Conservation (phyloP, 768 basidiomycete species). For the Hypsizygus marmoreus region DNA sequence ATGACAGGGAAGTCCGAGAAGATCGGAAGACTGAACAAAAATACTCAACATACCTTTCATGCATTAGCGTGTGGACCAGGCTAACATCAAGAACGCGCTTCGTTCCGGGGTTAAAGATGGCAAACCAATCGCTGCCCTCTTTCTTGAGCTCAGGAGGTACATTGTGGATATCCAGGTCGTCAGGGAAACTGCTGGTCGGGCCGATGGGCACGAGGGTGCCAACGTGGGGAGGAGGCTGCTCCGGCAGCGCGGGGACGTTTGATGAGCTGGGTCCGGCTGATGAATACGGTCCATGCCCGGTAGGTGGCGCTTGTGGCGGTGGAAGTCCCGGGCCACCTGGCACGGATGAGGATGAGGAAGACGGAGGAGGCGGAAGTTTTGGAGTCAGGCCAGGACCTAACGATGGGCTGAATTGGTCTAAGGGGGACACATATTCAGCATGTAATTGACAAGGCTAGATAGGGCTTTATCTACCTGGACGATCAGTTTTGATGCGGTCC, state of each 20-base stretch:
- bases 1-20: background rate
- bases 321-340: constrained; percentile 39
- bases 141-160: constrained; percentile 59
- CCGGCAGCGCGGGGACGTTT: no score
- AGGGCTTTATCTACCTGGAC: constrained; percentile 27
- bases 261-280: no score
- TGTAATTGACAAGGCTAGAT: background rate
- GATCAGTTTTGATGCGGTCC: constrained; percentile 38
- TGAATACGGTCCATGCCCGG: no score
- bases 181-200: constrained; percentile 37
- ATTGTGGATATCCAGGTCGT: constrained; percentile 39
- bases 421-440: background rate
- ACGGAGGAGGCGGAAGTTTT: constrained; percentile 37
- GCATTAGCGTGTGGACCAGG: constrained; percentile 80
- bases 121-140: constrained; percentile 88
- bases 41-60: constrained; percentile 79
- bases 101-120: constrained; percentile 79
- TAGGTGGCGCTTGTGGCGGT: constrained; percentile 32
- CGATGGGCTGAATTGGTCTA: constrained; percentile 42
- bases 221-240: background rate
- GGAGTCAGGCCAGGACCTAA: constrained; percentile 38
- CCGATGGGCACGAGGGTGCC: background rate
- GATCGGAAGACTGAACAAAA: background rate
- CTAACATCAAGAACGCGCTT: constrained; percentile 78
- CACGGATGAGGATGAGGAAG: constrained; percentile 27